phyloP scores from a whole-genome alignment of 2,329 filamentous ascomycete genomes.

The Myriosclerotinia duriaeana region DNA sequence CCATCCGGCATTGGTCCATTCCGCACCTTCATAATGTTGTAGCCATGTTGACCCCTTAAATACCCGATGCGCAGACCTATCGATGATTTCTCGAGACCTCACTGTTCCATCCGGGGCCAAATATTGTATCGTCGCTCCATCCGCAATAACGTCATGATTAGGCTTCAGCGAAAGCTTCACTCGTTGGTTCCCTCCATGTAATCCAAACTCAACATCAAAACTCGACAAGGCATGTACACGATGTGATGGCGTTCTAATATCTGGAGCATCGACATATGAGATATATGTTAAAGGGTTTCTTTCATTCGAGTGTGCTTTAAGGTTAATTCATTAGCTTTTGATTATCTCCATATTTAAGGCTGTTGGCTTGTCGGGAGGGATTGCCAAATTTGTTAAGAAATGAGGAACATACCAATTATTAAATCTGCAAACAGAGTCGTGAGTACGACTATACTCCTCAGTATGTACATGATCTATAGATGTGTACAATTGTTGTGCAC shows the following conservation, averaged over 20 bases:
- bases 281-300: conserved; percentile 77
- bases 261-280: conserved; percentile 68
- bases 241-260: conserved; percentile 75
- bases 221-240: conserved; percentile 75
- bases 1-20: conserved; percentile 84
- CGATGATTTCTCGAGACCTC: conserved; percentile 63
- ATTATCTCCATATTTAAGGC: conserved; percentile 15
- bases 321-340: conserved; percentile 22
- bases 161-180: conserved; percentile 82
- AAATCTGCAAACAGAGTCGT: conserved; percentile 30
- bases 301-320: conserved; percentile 65
- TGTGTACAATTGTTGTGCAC: conserved; percentile 10
- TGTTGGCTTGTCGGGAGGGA: conserved; percentile 2
- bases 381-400: background rate
- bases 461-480: conserved; percentile 33
- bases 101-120: conserved; percentile 71
- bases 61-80: conserved; percentile 73
- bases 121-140: conserved; percentile 72
- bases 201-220: conserved; percentile 81
- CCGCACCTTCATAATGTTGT: conserved; percentile 55
- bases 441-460: conserved; percentile 34
- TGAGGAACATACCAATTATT: conserved; percentile 15
- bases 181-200: conserved; percentile 65
- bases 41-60: conserved; percentile 80
- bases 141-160: conserved; percentile 83